phyloP scores from a whole-genome alignment of 73 alveolate species.

The Tetrahymena elliotti region DNA sequence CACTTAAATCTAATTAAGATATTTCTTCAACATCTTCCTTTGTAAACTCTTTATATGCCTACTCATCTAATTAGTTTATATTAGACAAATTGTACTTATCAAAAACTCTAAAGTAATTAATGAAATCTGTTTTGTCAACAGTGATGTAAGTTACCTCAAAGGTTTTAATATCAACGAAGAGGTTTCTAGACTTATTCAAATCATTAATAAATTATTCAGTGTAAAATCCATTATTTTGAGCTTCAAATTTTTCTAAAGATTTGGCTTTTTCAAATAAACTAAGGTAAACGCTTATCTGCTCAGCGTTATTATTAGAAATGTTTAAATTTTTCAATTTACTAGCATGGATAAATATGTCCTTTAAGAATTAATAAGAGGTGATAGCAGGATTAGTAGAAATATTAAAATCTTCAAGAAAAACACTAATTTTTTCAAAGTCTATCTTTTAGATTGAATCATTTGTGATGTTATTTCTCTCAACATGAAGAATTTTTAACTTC shows the following conservation, averaged over 20 bases:
- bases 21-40: neutral
- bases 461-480: neutral
- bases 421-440: neutral
- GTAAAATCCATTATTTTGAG: neutral
- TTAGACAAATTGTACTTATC: neutral
- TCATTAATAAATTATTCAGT: neutral
- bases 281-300: neutral
- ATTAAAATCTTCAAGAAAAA: neutral
- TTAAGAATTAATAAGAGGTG: neutral
- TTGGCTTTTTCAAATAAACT: neutral
- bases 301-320: neutral
- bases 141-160: neutral
- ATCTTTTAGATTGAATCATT: neutral
- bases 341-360: neutral
- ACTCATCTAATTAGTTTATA: neutral
- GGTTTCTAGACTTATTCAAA: neutral
- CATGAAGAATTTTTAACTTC: neutral
- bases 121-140: neutral
- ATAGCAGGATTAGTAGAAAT: neutral
- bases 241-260: neutral
- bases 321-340: neutral
- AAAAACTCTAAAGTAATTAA: neutral
- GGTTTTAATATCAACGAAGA: neutral
- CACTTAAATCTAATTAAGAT: neutral
- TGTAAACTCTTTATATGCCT: neutral